Evolutionary conservation across 768 basidiomycete species (phyloP), one percentile per base, ranked within the genome.

Genomic region (Collybiopsis luxurians): DNA sequence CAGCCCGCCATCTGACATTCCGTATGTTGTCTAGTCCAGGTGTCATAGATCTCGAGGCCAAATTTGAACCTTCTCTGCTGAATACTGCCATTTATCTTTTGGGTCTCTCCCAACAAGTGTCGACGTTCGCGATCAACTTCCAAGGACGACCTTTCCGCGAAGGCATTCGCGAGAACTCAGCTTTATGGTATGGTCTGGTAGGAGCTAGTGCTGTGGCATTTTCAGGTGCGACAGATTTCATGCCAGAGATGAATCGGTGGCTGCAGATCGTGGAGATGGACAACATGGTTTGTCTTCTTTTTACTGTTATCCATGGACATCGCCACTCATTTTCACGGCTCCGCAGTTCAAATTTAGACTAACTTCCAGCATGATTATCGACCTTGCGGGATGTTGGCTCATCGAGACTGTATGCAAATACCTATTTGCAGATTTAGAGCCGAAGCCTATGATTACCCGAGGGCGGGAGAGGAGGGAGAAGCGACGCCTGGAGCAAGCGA

Each of bases 111-210:
- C 96, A 99, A 69, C 97, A 99, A 71, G 96, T 99, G 1, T 98
- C 96, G 6, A 98, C 97, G 0, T 98, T 99, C 66, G 88, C 95
- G 3, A 94, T 98, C 75, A 99, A 99, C 76, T 99, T 95, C 82
- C 93, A 95, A 77, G 97, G 97, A 9, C 89, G 97, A 34, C 97
- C 97, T 0, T 99, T 98, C 87, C 87, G 97, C 31, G 97, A 99
- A 73, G 94, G 94, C 36, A 98, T 99, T 67, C 83, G 92, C 2
- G 97, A 99, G 73, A 99, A 99, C 71, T 75, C 87, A 2, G 90
- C 94, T n/a, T 69, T 99, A 19, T 98, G 83, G 71, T 98, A 87
- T 77, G 97, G 97, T 24, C 83, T 98, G 11, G 76, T 97, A 39
- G 92, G 90, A 10, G 96, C 94, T 27, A 85, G 85, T 53, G 82